Base-by-base conservation (phyloP, 805 yeast genomes). In the Candida krabiensis region DNA sequence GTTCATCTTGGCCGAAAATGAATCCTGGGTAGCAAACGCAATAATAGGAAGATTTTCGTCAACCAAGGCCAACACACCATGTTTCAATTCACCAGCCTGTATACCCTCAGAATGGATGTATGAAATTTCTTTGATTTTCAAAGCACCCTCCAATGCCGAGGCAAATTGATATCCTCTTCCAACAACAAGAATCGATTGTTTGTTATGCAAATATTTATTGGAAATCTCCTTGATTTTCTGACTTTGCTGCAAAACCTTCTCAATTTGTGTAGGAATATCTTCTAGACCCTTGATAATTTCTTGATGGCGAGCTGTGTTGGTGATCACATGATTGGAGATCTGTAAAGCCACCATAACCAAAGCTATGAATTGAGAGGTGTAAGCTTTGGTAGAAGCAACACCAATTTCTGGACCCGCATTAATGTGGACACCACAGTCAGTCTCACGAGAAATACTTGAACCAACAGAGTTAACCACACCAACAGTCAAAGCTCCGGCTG, bases 331-430 rank as follows among this genome's bases (percentile, higher is more conserved):
- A 57, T 89, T 95, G 9, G 97, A 86, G 47, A 93, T 75, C n/a
- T 91, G 87, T 38, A 93, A 75, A 1, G 98, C 98, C 70, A 93
- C 77, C 97, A 93, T 88, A 4, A 91, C 97, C 48, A 93, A 72
- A 0, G 99, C 98, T 64, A 95, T 90, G 65, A 81, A 93, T 66
- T 93, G 99, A 9, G 99, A 93, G 6, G 99, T 93, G 71, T 93
- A 93, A 19, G 99, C 99, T 70, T 93, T 93, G 33, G 99, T 93
- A 9, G 97, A 89, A 9, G 99, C 99, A 52, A 93, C 99, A 66
- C 99, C 98, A 49, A 93, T 93, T 69, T 93, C 99, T 31, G 99
- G 99, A 50, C 99, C 99, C 33, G 99, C 99, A 61, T 93, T 93
- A 63, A 93, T 90, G 65, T 93, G 99, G 40, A 93, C 96, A 79